These are phyloP conservation scores for Aspergillus wentii DNA, from an alignment of 495 filamentous ascomycete genomes.

Conservation along the genomic window DNA sequence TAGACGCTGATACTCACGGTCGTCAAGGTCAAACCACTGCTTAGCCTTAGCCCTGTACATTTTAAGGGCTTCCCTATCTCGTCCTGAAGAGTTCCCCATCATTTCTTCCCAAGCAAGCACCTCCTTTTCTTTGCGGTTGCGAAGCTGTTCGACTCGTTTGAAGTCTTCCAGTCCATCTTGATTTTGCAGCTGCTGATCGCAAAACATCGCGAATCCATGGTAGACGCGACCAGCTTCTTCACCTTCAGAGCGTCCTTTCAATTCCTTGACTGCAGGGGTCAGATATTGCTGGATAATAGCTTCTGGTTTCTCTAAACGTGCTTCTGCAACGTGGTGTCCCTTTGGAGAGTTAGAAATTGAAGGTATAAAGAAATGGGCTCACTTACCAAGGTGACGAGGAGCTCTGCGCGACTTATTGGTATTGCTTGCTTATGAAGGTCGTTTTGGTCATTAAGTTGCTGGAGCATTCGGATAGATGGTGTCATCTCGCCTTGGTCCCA, in stretches of 20 bases:
- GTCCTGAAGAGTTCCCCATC: slow-evolving; percentile 44
- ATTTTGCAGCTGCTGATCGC: slow-evolving; percentile 87
- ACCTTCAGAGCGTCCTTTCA: slow-evolving; percentile 63
- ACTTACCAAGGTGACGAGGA: slow-evolving; percentile 79
- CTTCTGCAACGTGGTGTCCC: slow-evolving; percentile 84
- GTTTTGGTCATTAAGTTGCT: slow-evolving; percentile 59
- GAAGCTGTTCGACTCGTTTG: slow-evolving; percentile 70
- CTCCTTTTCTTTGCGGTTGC: slow-evolving; percentile 75
- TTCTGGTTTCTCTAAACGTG: slow-evolving; percentile 88
- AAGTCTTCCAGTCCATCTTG: slow-evolving; percentile 81
- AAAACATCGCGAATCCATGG: slow-evolving; percentile 92
- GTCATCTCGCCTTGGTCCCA: slow-evolving; percentile 94
- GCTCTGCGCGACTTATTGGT: slow-evolving; percentile 66
- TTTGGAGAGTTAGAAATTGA: slow-evolving; percentile 22
- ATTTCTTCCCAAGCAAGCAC: slow-evolving; percentile 60
- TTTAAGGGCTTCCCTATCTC: slow-evolving; percentile 44
- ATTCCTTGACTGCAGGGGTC: slow-evolving; percentile 71
- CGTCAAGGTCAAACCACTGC: slow-evolving; percentile 84
- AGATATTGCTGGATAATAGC: slow-evolving; percentile 82
- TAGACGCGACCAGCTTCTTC: slow-evolving; percentile 82
- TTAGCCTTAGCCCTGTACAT: slow-evolving; percentile 58
- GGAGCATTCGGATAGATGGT: slow-evolving; percentile 85
- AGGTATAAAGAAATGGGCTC: neutral
- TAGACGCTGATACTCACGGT: slow-evolving; percentile 78
- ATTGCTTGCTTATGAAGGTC: slow-evolving; percentile 66